These are phyloP conservation scores for Pythium grandisporangium DNA, from an alignment of 352 stramenopile genomes.

Conservation along the genomic window DNA sequence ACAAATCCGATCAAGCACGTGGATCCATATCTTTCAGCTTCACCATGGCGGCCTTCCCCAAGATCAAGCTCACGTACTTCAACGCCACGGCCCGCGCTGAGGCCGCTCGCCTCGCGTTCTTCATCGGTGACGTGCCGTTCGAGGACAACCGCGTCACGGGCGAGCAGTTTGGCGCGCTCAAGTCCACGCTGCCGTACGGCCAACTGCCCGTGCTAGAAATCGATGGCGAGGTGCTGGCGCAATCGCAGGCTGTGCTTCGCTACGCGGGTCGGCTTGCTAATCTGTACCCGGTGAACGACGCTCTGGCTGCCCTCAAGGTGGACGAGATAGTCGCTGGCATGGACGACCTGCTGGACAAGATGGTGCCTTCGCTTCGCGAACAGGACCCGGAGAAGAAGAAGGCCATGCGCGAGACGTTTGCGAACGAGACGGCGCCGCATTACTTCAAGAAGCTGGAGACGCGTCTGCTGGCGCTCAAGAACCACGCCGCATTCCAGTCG, in stretches of 20 bases:
- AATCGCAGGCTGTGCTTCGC: constrained; percentile 19
- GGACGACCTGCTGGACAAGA: neutral
- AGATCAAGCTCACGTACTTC: constrained; percentile 26
- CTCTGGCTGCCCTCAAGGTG: too few species aligned
- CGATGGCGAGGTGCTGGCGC: constrained; percentile 9
- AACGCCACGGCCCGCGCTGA: constrained; percentile 16
- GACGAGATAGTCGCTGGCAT: neutral
- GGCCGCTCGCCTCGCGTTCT: constrained; percentile 14
- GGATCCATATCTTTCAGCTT: too few species aligned
- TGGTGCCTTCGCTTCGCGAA: too few species aligned
- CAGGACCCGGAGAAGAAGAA: too few species aligned
- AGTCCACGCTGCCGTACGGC: constrained; percentile 16
- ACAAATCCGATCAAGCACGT: too few species aligned
- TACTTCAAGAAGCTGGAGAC: too few species aligned
- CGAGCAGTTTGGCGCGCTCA: constrained; percentile 14
- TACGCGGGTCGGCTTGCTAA: constrained; percentile 20
- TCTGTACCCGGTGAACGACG: constrained; percentile 20
- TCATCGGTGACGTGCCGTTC: constrained; percentile 17
- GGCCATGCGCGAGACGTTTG: too few species aligned
- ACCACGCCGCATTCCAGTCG: too few species aligned
- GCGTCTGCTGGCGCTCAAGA: too few species aligned
- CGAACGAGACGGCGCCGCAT: too few species aligned
- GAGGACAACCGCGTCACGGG: constrained; percentile 19
- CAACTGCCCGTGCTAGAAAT: constrained; percentile 18
- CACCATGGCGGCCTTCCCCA: neutral